Percentiles rank a stretch among this genome's conserved stretches.
These are phyloP conservation scores for Candida vartiovaarae DNA, from an alignment of 805 yeast genomes.

Conservation along the genomic window DNA sequence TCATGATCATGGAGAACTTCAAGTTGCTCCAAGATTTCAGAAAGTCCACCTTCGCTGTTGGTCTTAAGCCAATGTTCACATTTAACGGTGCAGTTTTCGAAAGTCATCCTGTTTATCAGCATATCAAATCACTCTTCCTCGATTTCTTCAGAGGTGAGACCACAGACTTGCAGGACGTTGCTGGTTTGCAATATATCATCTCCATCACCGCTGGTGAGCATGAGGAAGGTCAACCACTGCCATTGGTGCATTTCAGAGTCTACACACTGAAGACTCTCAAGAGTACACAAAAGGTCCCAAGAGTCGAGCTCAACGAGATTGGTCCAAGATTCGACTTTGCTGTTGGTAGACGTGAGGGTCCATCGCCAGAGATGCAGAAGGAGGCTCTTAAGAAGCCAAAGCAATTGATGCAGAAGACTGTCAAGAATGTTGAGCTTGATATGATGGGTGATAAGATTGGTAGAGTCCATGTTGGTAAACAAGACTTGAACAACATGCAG, in stretches of 20 bases:
- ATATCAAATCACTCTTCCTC: slow-evolving; percentile 78
- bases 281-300: slow-evolving; percentile 83
- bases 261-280: slow-evolving; percentile 76
- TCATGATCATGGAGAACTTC: slow-evolving; percentile 59
- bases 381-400: slow-evolving; percentile 80
- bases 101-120: slow-evolving; percentile 76
- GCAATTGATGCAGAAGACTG: slow-evolving; percentile 71
- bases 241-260: slow-evolving; percentile 83
- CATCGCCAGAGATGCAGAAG: slow-evolving; percentile 83
- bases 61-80: slow-evolving; percentile 88
- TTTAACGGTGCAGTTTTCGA: slow-evolving; percentile 93
- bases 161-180: slow-evolving; percentile 80
- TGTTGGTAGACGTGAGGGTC: slow-evolving; percentile 77
- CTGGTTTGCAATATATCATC: slow-evolving; percentile 89
- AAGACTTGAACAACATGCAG: slow-evolving; percentile 83
- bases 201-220: slow-evolving; percentile 72
- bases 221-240: slow-evolving; percentile 62
- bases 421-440: slow-evolving; percentile 87
- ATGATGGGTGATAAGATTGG: slow-evolving; percentile 95
- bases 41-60: slow-evolving; percentile 73
- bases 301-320: slow-evolving; percentile 89
- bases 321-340: slow-evolving; percentile 95
- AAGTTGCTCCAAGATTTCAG: slow-evolving; percentile 78
- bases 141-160: slow-evolving; percentile 88
- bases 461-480: slow-evolving; percentile 92